Conservation (phyloP, 495 filamentous ascomycete species). For the Aspergillus biplanus region DNA sequence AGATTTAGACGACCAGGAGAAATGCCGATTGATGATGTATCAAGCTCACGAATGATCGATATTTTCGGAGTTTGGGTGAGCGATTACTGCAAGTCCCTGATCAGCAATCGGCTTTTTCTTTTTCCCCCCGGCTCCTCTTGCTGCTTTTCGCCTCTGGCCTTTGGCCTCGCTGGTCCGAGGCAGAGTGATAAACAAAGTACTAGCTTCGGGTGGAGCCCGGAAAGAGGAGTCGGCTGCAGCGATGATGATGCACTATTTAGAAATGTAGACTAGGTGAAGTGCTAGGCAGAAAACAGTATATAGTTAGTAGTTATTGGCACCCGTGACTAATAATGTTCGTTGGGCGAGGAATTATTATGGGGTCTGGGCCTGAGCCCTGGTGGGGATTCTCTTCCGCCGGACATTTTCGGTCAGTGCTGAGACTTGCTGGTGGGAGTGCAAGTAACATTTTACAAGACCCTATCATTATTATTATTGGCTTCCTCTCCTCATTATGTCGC, state of each 20-base stretch:
- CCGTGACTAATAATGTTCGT: not conserved
- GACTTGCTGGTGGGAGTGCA: no score
- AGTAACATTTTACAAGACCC: no score
- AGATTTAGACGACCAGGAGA: no score
- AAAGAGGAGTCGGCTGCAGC: slow-evolving; percentile 7
- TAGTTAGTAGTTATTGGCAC: not conserved
- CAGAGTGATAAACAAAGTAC: slow-evolving; percentile 7
- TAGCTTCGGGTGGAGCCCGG: slow-evolving; percentile 7
- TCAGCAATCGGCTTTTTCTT: not conserved
- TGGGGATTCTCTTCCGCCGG: not conserved
- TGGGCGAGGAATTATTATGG: not conserved
- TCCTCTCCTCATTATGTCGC: no score
- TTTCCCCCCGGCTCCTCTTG: not conserved
- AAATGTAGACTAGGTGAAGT: not conserved
- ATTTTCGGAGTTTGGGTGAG: no score
- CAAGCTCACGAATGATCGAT: no score
- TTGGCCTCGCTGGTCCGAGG: not conserved
- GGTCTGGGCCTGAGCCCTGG: not conserved
- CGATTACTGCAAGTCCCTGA: no score
- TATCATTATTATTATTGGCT: no score
- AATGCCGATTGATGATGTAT: no score
- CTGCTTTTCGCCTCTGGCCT: not conserved
- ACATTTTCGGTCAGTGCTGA: not conserved
- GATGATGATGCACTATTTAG: not conserved
- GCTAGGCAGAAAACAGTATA: not conserved